These are phyloP conservation scores for Cladosporium sp. DNA, from an alignment of 2,329 filamentous ascomycete genomes.

Conservation along the genomic window DNA sequence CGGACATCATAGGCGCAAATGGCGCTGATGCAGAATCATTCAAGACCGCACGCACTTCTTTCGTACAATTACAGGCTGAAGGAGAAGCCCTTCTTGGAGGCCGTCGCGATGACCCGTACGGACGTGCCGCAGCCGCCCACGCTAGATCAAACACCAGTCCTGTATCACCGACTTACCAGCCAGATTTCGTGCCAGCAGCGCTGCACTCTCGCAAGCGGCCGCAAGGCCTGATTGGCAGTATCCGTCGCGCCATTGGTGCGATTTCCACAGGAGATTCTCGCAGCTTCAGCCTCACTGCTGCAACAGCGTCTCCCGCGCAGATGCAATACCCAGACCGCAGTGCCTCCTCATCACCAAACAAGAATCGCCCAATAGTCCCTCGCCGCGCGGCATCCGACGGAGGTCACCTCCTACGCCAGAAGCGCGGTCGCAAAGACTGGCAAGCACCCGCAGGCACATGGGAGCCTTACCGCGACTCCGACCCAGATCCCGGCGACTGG, in stretches of 20 bases:
- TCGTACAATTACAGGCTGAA: constrained; percentile 53
- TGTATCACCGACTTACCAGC: neutral
- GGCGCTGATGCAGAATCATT: constrained; percentile 50
- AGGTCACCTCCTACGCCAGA: constrained; percentile 39
- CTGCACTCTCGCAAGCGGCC: constrained; percentile 17
- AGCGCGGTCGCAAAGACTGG: constrained; percentile 46
- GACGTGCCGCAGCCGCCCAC: constrained; percentile 30
- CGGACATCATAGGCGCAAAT: neutral
- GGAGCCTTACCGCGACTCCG: constrained; percentile 34
- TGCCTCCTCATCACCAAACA: constrained; percentile 30
- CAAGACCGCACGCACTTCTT: constrained; percentile 51
- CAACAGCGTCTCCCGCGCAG: constrained; percentile 3
- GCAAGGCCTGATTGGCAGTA: constrained; percentile 35
- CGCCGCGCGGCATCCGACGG: constrained; percentile 48
- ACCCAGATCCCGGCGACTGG: constrained; percentile 39
- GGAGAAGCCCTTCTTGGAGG: constrained; percentile 54
- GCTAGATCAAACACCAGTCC: constrained; percentile 19
- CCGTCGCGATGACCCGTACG: constrained; percentile 36
- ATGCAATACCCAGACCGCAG: constrained; percentile 23
- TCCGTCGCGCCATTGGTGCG: constrained; percentile 35
- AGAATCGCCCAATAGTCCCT: constrained; percentile 29
- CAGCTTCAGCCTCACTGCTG: constrained; percentile 33
- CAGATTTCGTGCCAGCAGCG: constrained; percentile 13
- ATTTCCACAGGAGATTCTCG: constrained; percentile 32
- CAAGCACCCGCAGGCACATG: constrained; percentile 22